A percentile compares a stretch with the other conserved stretches of the same genome.
Conservation (phyloP, 1,284 basidiomycete genomes). For the Ganoderma sinense region DNA sequence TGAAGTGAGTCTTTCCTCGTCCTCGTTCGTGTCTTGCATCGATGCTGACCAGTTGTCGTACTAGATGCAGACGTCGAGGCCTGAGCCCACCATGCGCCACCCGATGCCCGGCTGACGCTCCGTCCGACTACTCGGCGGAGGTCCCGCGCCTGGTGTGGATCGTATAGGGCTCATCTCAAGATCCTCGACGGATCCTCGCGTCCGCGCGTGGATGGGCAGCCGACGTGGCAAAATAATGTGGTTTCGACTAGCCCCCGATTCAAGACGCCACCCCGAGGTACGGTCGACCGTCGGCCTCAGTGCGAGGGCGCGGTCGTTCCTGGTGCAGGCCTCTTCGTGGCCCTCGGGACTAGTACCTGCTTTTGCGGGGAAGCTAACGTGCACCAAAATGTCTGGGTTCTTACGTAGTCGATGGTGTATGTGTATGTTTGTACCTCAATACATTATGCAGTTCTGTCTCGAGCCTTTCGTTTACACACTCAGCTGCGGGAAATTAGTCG, state of each 20-base stretch:
- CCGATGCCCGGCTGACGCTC: too few relatives aligned
- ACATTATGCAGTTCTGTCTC: not conserved
- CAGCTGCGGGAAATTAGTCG: too few relatives aligned
- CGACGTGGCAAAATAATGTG: not conserved
- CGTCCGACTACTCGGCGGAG: too few relatives aligned
- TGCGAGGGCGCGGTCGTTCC: too few relatives aligned
- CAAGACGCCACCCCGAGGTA: conserved; percentile 21
- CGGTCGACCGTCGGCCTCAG: too few relatives aligned
- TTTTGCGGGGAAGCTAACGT: conserved; percentile 19
- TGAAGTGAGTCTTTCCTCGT: not conserved
- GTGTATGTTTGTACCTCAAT: not conserved
- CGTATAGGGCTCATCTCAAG: too few relatives aligned
- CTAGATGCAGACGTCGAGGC: not conserved
- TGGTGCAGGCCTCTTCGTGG: too few relatives aligned
- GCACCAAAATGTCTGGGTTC: conserved; percentile 9
- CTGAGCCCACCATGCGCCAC: too few relatives aligned
- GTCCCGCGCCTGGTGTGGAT: too few relatives aligned
- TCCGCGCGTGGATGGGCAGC: not conserved
- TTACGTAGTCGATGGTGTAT: not conserved
- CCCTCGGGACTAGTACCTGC: conserved; percentile 23
- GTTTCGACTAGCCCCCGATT: conserved; percentile 17
- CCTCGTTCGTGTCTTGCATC: not conserved
- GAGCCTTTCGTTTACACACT: not conserved
- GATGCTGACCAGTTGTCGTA: not conserved
- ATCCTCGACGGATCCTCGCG: not conserved